A percentile compares a stretch with the other conserved stretches of the same genome.
phyloP scores from a whole-genome alignment of 352 stramenopile species.

The Globisporangium middletonii region DNA sequence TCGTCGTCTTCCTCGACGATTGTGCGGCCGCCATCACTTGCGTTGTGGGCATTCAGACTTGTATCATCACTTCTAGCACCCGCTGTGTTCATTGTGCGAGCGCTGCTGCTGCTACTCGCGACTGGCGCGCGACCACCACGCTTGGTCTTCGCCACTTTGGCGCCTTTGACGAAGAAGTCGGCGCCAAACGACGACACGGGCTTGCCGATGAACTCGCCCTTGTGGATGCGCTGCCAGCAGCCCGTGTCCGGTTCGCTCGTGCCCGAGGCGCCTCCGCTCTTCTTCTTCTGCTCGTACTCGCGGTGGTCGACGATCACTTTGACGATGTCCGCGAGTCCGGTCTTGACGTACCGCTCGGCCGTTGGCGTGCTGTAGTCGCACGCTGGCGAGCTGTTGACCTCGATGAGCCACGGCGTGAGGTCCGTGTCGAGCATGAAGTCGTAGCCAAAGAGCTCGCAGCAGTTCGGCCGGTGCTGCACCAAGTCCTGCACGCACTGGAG shows the following conservation, averaged over 20 bases:
- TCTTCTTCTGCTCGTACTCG: conserved; percentile 52
- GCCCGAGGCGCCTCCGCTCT: conserved; percentile 11
- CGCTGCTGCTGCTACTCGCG: not conserved
- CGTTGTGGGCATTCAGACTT: not conserved
- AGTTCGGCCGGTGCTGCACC: conserved; percentile 86
- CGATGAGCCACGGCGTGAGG: conserved; percentile 86
- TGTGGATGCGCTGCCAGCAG: conserved; percentile 60
- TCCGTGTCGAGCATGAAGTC: conserved; percentile 92
- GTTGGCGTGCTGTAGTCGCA: conserved; percentile 92
- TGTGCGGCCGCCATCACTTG: not conserved
- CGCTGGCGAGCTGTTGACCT: conserved; percentile 91
- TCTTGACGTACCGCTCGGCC: conserved; percentile 85
- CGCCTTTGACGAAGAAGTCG: conserved; percentile 64
- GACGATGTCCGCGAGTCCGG: conserved; percentile 75
- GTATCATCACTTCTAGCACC: not conserved
- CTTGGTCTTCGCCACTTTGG: conserved; percentile 33
- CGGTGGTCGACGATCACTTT: conserved; percentile 88
- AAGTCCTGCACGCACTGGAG: conserved; percentile 86
- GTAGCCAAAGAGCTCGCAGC: conserved; percentile 91
- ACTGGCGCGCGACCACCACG: conserved; percentile 1
- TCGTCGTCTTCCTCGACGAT: conserved; percentile 10
- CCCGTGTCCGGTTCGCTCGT: conserved; percentile 45
- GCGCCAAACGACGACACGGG: conserved; percentile 54
- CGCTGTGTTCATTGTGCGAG: too few species aligned
- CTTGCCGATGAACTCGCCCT: conserved; percentile 56